Conservation (phyloP, 305 asterid genomes). For the Ilex paraguariensis region DNA sequence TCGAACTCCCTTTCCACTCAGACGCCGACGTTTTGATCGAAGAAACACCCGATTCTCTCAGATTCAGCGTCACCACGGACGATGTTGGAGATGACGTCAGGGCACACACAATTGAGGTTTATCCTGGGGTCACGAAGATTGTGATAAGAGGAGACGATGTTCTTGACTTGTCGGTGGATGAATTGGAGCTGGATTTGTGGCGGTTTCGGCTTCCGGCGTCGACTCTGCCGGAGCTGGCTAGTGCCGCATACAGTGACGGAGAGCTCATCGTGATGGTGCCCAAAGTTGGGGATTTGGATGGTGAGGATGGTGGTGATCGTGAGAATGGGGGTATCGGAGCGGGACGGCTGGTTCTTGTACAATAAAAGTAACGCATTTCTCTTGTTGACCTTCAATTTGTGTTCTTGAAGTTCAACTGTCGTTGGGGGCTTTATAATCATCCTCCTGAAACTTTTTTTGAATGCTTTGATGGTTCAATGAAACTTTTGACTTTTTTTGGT, state of each 20-base stretch:
- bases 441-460: no score
- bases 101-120: constrained; percentile 70
- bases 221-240: constrained; percentile 64
- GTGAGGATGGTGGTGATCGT: constrained; percentile 17
- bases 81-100: constrained; percentile 43
- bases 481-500: no score
- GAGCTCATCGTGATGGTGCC: constrained; percentile 83
- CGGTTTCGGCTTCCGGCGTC: constrained; percentile 72
- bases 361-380: constrained; percentile 16
- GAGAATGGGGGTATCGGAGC: constrained; percentile 31
- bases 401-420: no score
- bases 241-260: constrained; percentile 54
- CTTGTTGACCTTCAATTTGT: not conserved
- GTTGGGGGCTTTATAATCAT: no score
- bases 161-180: constrained; percentile 38
- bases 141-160: constrained; percentile 45
- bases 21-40: constrained; percentile 67
- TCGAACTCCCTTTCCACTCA: constrained; percentile 73
- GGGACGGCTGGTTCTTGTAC: constrained; percentile 54
- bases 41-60: constrained; percentile 50
- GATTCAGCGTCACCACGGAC: constrained; percentile 57
- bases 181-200: constrained; percentile 75
- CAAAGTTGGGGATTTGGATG: constrained; percentile 32
- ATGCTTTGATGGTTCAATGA: no score
- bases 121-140: constrained; percentile 77